phyloP scores from a whole-genome alignment of 2,329 filamentous ascomycete species.

The Metarhizium sp. region DNA sequence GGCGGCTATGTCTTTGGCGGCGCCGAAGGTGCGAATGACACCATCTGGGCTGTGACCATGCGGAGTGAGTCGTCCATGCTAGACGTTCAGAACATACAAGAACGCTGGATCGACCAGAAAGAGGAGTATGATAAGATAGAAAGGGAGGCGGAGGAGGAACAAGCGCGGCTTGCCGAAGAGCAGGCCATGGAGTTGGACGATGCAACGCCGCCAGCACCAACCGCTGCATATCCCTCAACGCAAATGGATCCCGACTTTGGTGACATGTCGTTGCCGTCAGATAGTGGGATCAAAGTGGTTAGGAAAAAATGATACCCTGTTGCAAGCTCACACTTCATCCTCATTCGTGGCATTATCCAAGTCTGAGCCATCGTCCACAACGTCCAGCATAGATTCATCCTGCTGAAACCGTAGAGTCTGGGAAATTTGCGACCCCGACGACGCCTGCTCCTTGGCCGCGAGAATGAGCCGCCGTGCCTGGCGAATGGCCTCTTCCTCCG shows the following conservation, averaged over 20 bases:
- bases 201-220: conserved; percentile 12
- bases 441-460: conserved; percentile 43
- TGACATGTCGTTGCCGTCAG: conserved; percentile 40
- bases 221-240: conserved; percentile 11
- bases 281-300: conserved; percentile 63
- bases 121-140: conserved; percentile 81
- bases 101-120: conserved; percentile 88
- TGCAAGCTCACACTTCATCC: conserved; percentile 29
- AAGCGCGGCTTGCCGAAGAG: conserved; percentile 43
- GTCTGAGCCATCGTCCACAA: conserved; percentile 30
- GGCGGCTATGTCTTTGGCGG: conserved; percentile 88
- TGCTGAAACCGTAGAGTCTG: conserved; percentile 12
- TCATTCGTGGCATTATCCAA: conserved; percentile 35
- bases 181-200: conserved; percentile 29
- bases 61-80: conserved; percentile 63
- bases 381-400: conserved; percentile 29
- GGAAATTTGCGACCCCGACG: conserved; percentile 7
- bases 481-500: conserved; percentile 79
- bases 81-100: conserved; percentile 84
- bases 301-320: conserved; percentile 48
- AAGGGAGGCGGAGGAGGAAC: conserved; percentile 63
- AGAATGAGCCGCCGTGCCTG: conserved; percentile 65
- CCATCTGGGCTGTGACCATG: conserved; percentile 95
- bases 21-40: conserved; percentile 87
- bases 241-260: conserved; percentile 38